phyloP scores from a whole-genome alignment of 1,284 basidiomycete genomes.

The Microbotryum silenes-acaulis region DNA sequence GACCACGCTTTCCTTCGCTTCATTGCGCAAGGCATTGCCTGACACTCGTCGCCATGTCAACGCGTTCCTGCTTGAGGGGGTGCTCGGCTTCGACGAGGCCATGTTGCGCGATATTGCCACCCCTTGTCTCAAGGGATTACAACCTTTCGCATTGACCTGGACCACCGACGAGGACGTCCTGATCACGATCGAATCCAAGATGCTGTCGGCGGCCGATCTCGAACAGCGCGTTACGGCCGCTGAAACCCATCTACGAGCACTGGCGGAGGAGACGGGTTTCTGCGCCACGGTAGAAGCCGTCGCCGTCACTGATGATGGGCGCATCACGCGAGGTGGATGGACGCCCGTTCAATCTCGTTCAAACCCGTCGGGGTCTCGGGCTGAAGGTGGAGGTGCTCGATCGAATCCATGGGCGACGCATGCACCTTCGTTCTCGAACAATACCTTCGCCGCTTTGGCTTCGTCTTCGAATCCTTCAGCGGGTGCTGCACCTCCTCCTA shows the following conservation, averaged over 20 bases:
- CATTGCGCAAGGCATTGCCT: conserved; percentile 12
- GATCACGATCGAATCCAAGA: conserved; percentile 14
- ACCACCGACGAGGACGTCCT: conserved; percentile 28
- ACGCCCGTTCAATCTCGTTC: conserved; percentile 17
- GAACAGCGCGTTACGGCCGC: conserved; percentile 16
- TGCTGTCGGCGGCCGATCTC: conserved; percentile 1
- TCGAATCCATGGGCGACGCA: background rate
- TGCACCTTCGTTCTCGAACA: background rate
- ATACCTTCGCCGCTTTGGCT: background rate
- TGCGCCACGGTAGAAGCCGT: conserved; percentile 24
- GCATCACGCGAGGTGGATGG: conserved; percentile 22
- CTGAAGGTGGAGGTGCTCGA: background rate
- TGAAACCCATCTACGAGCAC: conserved; percentile 1
- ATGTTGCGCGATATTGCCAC: conserved; percentile 25
- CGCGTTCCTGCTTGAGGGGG: conserved; percentile 32
- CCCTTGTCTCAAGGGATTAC: conserved; percentile 21
- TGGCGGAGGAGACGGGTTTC: conserved; percentile 27
- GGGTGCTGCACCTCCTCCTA: conserved; percentile 17
- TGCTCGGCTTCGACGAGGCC: conserved; percentile 34
- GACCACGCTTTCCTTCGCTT: conserved; percentile 13
- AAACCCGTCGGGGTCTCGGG: background rate
- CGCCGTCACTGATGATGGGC: conserved; percentile 18
- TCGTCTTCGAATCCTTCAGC: background rate
- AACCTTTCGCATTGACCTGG: conserved; percentile 17
- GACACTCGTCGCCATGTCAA: conserved; percentile 20